Conservation (phyloP, 176 grass and related monocot genomes). For the Cymbopogon citratus region DNA sequence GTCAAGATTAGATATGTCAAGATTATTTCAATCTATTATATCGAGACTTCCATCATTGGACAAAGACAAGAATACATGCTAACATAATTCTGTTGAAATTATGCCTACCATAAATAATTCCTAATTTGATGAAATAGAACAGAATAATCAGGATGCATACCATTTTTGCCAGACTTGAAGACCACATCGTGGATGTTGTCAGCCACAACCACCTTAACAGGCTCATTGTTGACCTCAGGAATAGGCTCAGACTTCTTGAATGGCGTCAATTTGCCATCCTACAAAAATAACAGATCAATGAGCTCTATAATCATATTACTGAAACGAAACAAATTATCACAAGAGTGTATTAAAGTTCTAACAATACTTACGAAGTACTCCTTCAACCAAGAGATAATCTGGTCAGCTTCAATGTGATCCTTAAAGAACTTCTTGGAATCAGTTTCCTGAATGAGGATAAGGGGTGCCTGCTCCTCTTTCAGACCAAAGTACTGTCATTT, state of each 20-base stretch:
- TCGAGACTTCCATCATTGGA: neutral
- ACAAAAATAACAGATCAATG: neutral
- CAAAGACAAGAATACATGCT: neutral
- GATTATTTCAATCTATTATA: neutral
- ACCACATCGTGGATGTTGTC: slow-evolving; percentile 69
- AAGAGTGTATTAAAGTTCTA: neutral
- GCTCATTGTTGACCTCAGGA: slow-evolving; percentile 72
- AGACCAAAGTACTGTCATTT: slow-evolving; percentile 72
- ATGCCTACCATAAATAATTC: neutral
- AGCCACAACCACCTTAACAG: slow-evolving; percentile 82
- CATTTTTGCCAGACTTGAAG: slow-evolving; percentile 89
- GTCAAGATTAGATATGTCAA: neutral
- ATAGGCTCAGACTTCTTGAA: slow-evolving; percentile 87
- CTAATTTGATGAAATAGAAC: neutral
- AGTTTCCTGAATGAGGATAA: slow-evolving; percentile 64
- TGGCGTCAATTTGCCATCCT: slow-evolving; percentile 74
- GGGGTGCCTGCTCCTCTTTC: slow-evolving; percentile 69
- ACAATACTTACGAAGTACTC: slow-evolving; percentile 55
- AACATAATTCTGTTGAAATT: neutral
- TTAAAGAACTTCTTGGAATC: slow-evolving; percentile 81
- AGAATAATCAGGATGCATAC: slow-evolving; percentile 21
- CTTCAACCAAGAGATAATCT: slow-evolving; percentile 76
- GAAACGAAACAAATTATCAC: too few species aligned
- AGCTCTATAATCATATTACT: neutral
- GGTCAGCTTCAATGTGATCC: slow-evolving; percentile 56